phyloP scores from a whole-genome alignment of 2,329 filamentous ascomycete genomes.

The Bipolaris victoriae region DNA sequence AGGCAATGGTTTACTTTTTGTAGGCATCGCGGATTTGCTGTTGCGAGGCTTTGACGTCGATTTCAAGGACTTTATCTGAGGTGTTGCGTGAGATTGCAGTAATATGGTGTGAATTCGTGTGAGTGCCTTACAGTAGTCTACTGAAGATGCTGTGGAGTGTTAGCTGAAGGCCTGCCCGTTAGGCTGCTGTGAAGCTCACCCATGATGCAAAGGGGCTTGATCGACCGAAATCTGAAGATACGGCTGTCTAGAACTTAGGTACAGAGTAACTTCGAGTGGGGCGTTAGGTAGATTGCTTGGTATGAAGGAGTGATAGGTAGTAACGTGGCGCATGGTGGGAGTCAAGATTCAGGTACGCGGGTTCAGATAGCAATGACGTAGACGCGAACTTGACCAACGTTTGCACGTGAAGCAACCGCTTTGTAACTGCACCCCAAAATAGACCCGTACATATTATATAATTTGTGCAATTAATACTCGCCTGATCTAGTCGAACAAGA shows the following conservation, averaged over 20 bases:
- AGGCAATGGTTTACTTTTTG: constrained; percentile 68
- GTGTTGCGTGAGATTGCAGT: background rate
- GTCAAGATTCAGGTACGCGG: constrained; percentile 13
- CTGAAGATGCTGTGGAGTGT: constrained; percentile 25
- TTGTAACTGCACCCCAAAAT: background rate
- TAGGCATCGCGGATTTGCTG: constrained; percentile 93
- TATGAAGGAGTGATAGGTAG: background rate
- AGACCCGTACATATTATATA: background rate
- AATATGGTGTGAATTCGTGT: background rate
- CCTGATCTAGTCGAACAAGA: background rate
- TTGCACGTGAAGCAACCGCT: constrained; percentile 14
- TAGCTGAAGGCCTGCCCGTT: constrained; percentile 15
- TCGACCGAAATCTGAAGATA: background rate
- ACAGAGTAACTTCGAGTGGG: background rate
- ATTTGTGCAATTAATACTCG: background rate
- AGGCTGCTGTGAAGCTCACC: constrained; percentile 23
- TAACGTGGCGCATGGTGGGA: constrained; percentile 1
- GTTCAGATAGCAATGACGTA: constrained; percentile 20
- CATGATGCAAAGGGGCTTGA: constrained; percentile 19
- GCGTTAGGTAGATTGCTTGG: background rate
- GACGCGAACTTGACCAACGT: constrained; percentile 23
- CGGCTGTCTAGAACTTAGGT: background rate
- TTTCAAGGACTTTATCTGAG: constrained; percentile 61
- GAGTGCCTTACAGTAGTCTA: constrained; percentile 36
- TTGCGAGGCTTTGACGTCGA: constrained; percentile 74